Conservation (phyloP, 495 filamentous ascomycete genomes). For the Penicillium steckii region DNA sequence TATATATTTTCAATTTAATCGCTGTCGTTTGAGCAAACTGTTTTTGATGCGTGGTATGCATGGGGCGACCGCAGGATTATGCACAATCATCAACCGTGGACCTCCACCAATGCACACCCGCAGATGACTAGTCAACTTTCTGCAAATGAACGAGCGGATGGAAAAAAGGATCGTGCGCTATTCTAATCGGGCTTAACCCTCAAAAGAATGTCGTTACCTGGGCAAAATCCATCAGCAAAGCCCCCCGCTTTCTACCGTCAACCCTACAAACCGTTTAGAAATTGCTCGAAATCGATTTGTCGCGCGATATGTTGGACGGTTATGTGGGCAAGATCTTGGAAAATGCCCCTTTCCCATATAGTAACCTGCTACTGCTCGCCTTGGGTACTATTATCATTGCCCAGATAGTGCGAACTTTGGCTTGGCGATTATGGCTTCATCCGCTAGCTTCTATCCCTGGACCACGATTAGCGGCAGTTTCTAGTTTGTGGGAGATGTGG, state of each 20-base stretch:
- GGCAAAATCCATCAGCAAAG: background rate
- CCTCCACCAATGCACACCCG: background rate
- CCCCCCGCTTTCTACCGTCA: background rate
- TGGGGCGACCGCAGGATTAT: background rate
- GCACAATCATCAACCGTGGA: background rate
- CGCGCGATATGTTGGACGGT: background rate
- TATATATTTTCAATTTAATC: no score
- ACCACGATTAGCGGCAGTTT: background rate
- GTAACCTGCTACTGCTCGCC: background rate
- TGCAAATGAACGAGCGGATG: background rate
- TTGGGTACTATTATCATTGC: background rate
- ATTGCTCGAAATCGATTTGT: background rate
- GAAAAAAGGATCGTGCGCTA: background rate
- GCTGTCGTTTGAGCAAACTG: no score
- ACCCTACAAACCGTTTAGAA: background rate
- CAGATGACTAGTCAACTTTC: background rate
- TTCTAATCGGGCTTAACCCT: background rate
- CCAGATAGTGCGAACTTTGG: background rate
- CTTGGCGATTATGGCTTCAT: background rate
- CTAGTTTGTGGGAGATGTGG: background rate
- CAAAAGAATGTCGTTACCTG: background rate
- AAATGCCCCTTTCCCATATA: background rate
- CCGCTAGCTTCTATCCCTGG: background rate
- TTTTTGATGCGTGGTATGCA: no score
- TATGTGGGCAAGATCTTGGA: background rate